Conservation (phyloP, 306 rosid genomes). For the Macrotyloma uniflorum region DNA sequence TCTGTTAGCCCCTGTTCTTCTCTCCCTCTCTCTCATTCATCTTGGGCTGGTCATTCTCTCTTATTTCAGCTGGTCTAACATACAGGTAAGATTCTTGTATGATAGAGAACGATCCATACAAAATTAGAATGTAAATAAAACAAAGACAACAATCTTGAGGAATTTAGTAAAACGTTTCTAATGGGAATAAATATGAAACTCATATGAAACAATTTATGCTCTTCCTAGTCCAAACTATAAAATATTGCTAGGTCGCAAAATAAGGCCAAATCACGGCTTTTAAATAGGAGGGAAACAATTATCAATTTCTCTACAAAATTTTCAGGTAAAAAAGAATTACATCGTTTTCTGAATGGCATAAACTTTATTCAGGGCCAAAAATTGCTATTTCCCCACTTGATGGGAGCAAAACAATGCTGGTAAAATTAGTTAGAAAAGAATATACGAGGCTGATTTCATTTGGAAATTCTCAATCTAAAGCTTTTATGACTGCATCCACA, state of each 20-base stretch:
- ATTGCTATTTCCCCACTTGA: slow-evolving; percentile 29
- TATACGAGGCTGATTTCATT: slow-evolving; percentile 28
- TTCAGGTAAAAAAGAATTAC: slow-evolving; percentile 3
- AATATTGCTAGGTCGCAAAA: background rate
- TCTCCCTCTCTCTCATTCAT: no score
- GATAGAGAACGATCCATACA: background rate
- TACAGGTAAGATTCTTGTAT: no score
- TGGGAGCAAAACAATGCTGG: slow-evolving; percentile 38
- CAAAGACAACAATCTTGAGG: background rate
- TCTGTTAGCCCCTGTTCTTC: no score
- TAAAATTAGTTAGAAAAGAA: slow-evolving; percentile 31
- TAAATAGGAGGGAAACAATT: slow-evolving; percentile 27
- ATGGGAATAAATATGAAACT: no score
- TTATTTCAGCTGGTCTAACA: no score
- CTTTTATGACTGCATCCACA: slow-evolving; percentile 65
- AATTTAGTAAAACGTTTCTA: no score
- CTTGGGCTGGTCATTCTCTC: no score
- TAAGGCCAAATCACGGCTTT: slow-evolving; percentile 10
- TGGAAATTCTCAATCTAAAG: slow-evolving; percentile 55
- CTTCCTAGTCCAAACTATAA: background rate
- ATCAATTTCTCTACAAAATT: slow-evolving; percentile 33
- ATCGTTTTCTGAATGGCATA: slow-evolving; percentile 30
- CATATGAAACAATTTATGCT: background rate
- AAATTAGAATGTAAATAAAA: background rate
- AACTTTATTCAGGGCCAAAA: slow-evolving; percentile 44